Percentiles rank a stretch among this genome's conserved stretches.
Evolutionary conservation across 495 filamentous ascomycete genomes (phyloP).

Genomic region (Neurospora terricola): DNA sequence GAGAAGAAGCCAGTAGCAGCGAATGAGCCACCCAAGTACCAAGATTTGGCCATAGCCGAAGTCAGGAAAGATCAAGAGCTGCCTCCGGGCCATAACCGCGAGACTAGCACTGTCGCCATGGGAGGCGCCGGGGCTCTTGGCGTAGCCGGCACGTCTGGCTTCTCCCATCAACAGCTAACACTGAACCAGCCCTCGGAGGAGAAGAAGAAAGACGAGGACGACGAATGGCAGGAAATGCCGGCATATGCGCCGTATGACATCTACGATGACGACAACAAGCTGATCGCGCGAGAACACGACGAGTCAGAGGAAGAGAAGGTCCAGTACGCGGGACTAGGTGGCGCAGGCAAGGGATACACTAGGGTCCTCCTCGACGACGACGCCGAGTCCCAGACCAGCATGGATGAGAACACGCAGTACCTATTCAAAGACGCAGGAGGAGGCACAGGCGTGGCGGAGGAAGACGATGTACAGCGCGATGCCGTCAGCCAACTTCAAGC

Average conservation of each 20-base stretch:
- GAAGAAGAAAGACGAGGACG: slow-evolving; percentile 43
- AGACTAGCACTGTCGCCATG: slow-evolving; percentile 15
- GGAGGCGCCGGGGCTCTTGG: background rate
- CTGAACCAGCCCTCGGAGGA: slow-evolving; percentile 39
- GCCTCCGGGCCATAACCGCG: slow-evolving; percentile 17
- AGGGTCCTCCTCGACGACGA: slow-evolving; percentile 90
- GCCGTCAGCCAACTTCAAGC: slow-evolving; percentile 84
- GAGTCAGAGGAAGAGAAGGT: slow-evolving; percentile 64
- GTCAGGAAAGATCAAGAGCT: slow-evolving; percentile 8
- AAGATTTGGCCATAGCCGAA: slow-evolving; percentile 13
- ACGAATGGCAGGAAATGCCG: slow-evolving; percentile 87
- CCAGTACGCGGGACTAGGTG: slow-evolving; percentile 65
- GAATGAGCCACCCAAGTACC: slow-evolving; percentile 8
- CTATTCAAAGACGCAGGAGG: slow-evolving; percentile 64
- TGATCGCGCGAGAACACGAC: slow-evolving; percentile 68
- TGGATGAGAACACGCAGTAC: slow-evolving; percentile 97
- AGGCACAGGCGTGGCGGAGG: slow-evolving; percentile 49
- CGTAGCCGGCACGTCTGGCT: slow-evolving; percentile 55
- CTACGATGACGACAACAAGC: slow-evolving; percentile 85
- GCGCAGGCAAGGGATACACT: slow-evolving; percentile 91
- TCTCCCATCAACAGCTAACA: slow-evolving; percentile 80
- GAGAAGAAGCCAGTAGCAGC: background rate
- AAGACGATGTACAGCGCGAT: slow-evolving; percentile 76
- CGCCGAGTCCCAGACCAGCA: slow-evolving; percentile 80
- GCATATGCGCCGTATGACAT: slow-evolving; percentile 84